A percentile compares a stretch with the other conserved stretches of the same genome.
phyloP scores from a whole-genome alignment of 2,329 filamentous ascomycete genomes.

The Microdochium bolleyi region DNA sequence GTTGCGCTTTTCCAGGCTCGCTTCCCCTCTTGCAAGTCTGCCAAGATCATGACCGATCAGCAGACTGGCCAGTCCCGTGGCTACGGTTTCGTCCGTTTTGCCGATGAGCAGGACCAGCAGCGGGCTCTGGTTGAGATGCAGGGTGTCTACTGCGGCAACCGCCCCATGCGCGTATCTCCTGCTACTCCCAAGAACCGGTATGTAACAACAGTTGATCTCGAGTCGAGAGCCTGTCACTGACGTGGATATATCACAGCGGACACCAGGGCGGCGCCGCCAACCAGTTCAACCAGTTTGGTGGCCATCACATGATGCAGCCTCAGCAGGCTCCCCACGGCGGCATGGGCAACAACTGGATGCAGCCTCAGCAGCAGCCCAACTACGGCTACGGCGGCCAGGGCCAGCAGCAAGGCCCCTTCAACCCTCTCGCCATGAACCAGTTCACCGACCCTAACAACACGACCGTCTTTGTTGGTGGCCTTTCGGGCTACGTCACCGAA shows the following conservation, averaged over 20 bases:
- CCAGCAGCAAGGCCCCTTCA: slow-evolving; percentile 34
- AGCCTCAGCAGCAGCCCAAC: slow-evolving; percentile 31
- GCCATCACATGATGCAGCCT: slow-evolving; percentile 28
- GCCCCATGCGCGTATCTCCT: slow-evolving; percentile 96
- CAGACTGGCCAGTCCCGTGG: slow-evolving; percentile 96
- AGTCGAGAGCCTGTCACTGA: not conserved
- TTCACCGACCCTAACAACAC: slow-evolving; percentile 99
- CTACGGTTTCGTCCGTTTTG: slow-evolving; percentile 97
- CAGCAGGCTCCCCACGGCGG: slow-evolving; percentile 30
- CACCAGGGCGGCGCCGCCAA: slow-evolving; percentile 34
- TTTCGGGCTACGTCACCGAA: slow-evolving; percentile 97
- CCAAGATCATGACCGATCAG: slow-evolving; percentile 99
- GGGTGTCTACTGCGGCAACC: slow-evolving; percentile 96
- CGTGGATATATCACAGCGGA: slow-evolving; percentile 11
- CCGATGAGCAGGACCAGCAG: slow-evolving; percentile 92
- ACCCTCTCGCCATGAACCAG: slow-evolving; percentile 76
- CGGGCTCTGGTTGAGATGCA: slow-evolving; percentile 96
- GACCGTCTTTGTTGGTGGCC: slow-evolving; percentile 93
- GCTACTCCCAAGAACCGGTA: slow-evolving; percentile 91
- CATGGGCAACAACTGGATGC: slow-evolving; percentile 27
- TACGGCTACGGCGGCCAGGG: slow-evolving; percentile 19
- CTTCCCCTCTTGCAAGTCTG: slow-evolving; percentile 96
- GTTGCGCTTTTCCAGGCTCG: slow-evolving; percentile 95
- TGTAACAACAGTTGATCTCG: slow-evolving; percentile 7
- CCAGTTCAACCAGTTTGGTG: slow-evolving; percentile 22